Conservation (phyloP, 441 rosid species). For the Corymbia calophylla region DNA sequence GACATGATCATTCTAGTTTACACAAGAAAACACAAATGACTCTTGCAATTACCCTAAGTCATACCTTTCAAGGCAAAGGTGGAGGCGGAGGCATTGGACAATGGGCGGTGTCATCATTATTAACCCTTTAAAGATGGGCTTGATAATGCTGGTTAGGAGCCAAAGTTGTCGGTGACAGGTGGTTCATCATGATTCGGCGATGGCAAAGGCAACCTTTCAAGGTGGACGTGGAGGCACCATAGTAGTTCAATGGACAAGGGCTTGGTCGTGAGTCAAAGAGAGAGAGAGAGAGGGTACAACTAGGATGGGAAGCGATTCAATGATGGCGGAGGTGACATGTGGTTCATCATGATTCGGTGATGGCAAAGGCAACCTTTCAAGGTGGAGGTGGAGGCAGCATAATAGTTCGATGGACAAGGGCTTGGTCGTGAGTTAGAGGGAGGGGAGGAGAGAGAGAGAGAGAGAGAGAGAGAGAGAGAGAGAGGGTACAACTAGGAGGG, state of each 20-base stretch:
- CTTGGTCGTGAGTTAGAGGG: not conserved
- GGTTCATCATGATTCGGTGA: not conserved
- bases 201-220: not conserved
- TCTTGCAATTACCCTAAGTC: no score
- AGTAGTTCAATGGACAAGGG: not conserved
- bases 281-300: not conserved
- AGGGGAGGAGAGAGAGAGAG: no score
- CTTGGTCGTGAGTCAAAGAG: not conserved
- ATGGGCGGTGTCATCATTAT: no score
- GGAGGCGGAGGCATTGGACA: no score
- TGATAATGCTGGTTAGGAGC: not conserved
- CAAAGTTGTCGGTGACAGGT: not conserved
- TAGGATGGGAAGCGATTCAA: not conserved
- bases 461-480: not conserved
- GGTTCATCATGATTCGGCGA: not conserved
- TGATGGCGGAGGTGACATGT: not conserved
- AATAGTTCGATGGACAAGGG: not conserved
- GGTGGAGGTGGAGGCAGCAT: not conserved
- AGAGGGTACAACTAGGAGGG: not conserved
- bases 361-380: not conserved
- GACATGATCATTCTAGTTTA: no score
- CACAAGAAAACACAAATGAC: no score
- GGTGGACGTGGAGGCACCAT: not conserved
- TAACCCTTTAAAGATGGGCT: not conserved
- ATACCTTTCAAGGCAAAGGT: no score